Evolutionary conservation across 257 asterid genomes (phyloP).

Genomic region (Lithospermum erythrorhizon): DNA sequence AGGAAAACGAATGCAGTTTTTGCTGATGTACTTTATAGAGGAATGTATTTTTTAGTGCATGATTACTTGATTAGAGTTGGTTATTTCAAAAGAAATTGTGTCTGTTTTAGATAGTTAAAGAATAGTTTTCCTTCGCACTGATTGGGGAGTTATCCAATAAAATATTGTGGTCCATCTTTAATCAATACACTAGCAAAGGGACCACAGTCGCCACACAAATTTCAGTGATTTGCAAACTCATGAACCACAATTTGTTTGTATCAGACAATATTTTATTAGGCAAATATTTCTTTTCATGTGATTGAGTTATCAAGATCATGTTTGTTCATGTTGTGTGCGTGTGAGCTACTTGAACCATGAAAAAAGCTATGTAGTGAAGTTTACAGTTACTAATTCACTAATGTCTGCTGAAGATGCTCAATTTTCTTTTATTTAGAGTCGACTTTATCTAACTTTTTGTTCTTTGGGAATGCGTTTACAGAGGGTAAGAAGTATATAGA

Average conservation of each 20-base stretch:
- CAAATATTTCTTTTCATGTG: not conserved
- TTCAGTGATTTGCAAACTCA: not conserved
- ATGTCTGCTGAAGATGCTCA: not conserved
- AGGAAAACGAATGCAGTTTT: not conserved
- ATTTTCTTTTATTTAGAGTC: not conserved
- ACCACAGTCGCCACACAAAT: slow-evolving; percentile 2
- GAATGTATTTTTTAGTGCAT: not conserved
- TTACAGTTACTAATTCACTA: not conserved
- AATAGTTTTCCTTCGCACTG: not conserved
- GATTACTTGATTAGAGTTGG: not conserved
- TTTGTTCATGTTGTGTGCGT: not conserved
- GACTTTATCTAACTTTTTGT: not conserved
- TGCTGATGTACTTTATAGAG: not conserved
- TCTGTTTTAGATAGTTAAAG: not conserved
- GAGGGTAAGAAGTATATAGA: slow-evolving; percentile 65
- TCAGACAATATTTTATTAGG: not conserved
- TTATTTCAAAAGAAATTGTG: not conserved
- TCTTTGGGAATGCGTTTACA: slow-evolving; percentile 14
- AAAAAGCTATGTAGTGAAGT: not conserved
- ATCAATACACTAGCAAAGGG: not conserved
- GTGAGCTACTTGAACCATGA: not conserved
- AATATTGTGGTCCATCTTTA: slow-evolving; percentile 1
- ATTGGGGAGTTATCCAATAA: not conserved
- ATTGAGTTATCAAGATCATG: not conserved
- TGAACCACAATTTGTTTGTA: slow-evolving; percentile 1